Percentiles rank a stretch among this genome's conserved stretches.
Evolutionary conservation across 371 early-diverging fungal species (phyloP).

Genomic region (Globomyces sp.): DNA sequence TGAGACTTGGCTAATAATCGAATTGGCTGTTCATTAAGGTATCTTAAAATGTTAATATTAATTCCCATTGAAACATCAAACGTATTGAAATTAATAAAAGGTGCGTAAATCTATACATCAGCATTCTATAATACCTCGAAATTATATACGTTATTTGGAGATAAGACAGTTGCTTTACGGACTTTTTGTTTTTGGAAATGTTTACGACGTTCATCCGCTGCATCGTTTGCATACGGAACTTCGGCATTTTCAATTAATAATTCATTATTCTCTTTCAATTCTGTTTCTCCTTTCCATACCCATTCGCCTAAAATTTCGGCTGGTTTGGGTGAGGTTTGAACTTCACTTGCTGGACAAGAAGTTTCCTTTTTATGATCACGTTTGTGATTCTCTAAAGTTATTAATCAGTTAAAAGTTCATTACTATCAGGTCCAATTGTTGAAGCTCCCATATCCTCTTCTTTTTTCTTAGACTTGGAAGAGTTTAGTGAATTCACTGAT

Average conservation of each 20-base stretch:
- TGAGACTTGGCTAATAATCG: conserved; percentile 50
- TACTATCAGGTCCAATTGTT: too few species aligned
- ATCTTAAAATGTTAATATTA: conserved; percentile 62
- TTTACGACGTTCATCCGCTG: conserved; percentile 52
- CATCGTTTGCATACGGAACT: conserved; percentile 30
- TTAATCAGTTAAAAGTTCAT: too few species aligned
- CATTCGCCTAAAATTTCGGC: conserved; percentile 35
- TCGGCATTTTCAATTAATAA: conserved; percentile 29
- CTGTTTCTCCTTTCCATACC: conserved; percentile 39
- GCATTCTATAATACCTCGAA: conserved; percentile 47
- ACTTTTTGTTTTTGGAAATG: conserved; percentile 58
- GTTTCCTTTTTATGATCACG: too few species aligned
- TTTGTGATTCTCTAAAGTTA: too few species aligned
- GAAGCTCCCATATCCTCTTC: too few species aligned
- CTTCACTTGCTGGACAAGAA: too few species aligned
- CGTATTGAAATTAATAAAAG: conserved; percentile 73
- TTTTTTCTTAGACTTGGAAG: neutral
- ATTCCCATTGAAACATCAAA: conserved; percentile 67
- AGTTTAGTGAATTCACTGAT: neutral
- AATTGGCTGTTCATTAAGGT: conserved; percentile 64
- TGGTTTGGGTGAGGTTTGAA: conserved; percentile 17
- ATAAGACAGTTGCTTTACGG: conserved; percentile 53
- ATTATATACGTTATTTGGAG: conserved; percentile 60
- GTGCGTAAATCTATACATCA: conserved; percentile 56
- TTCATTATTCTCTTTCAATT: conserved; percentile 36